Base-by-base conservation (phyloP, 2,329 filamentous ascomycete genomes). In the Coniella vitis region DNA sequence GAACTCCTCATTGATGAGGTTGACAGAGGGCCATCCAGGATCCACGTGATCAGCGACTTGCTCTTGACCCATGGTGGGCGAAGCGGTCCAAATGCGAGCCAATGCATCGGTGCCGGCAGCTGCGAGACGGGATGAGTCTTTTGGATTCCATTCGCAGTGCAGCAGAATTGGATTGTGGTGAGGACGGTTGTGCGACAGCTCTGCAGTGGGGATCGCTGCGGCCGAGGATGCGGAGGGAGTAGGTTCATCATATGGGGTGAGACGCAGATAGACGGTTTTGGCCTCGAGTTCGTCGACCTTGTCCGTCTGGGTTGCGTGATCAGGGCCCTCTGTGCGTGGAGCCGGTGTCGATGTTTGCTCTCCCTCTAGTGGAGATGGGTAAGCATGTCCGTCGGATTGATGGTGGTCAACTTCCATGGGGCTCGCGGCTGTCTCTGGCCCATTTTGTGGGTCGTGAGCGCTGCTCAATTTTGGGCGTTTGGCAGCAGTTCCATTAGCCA, bases 111-210 rank as follows among this genome's bases (percentile, higher is more conserved):
- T 83, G 60, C 81, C 81, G 70, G 78, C 79, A 72, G 79, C 79
- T 66, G 79, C 81, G 73, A 84, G 72, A 67, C 81, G 70, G 52
- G 75, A 78, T 64, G 80, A 76, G 70, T 84, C 75, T 66, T 65
- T 72, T 58, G 81, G 81, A 71, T 78, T 83, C 78, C 79, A 84
- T 72, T 82, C 78, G 74, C 80, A 83, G 66, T 83, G 79, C 69
- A 84, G 73, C 65, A 84, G 68, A 60, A 82, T 74, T 62, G 80
- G 78, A 66, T 74, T 77, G 61, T 79, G 75, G 62, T 61, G 63
- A 56, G 62, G 57, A 60, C 58, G 61, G 41, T 61, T 58, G 51
- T 63, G 59, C 43, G 58, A 60, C 51, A 65, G 58, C 43, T 66
- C 63, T 36, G 66, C 63, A 53, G 58, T 64, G 59, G 58, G 58